These are phyloP conservation scores for Hypoxylon sp. DNA, from an alignment of 2,329 filamentous ascomycete genomes.

Conservation along the genomic window DNA sequence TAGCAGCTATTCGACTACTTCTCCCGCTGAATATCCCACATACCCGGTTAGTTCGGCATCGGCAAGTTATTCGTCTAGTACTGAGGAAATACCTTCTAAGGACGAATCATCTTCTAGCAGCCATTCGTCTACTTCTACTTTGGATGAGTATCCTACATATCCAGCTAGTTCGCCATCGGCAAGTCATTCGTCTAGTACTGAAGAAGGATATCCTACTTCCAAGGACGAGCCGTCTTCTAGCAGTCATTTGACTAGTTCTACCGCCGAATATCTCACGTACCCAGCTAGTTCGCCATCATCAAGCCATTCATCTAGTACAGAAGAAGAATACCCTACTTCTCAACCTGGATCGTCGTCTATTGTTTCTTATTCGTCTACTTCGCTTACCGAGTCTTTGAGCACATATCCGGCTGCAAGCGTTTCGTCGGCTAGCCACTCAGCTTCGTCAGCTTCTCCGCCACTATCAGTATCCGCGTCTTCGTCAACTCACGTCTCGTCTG, in stretches of 20 bases:
- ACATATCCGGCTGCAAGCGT: conserved; percentile 26
- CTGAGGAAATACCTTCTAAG: conserved; percentile 9
- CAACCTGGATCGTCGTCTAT: conserved; percentile 20
- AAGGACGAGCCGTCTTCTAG: conserved; percentile 13
- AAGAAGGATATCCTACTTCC: conserved; percentile 16
- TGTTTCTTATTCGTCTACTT: conserved; percentile 25
- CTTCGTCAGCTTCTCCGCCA: conserved; percentile 23
- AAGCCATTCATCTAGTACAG: conserved; percentile 18
- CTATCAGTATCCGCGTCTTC: conserved; percentile 6
- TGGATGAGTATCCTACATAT: conserved; percentile 28
- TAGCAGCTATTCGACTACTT: conserved; percentile 11
- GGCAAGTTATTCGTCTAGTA: conserved; percentile 15
- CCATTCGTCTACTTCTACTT: conserved; percentile 26
- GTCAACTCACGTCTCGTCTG: conserved; percentile 20
- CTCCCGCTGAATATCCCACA: conserved; percentile 12
- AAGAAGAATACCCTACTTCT: conserved; percentile 18
- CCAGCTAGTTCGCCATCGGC: conserved; percentile 22
- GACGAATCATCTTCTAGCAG: conserved; percentile 7
- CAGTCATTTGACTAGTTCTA: conserved; percentile 9
- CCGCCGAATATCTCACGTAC: conserved; percentile 17
- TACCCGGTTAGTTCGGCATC: conserved; percentile 23
- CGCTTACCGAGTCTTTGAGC: conserved; percentile 1
- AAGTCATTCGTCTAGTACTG: conserved; percentile 23
- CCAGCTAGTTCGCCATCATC: conserved; percentile 18
- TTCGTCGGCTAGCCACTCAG: conserved; percentile 20